A percentile compares a stretch with the other conserved stretches of the same genome.
These are phyloP conservation scores for Funneliformis geosporum DNA, from an alignment of 192 early-diverging fungal species.

Conservation along the genomic window DNA sequence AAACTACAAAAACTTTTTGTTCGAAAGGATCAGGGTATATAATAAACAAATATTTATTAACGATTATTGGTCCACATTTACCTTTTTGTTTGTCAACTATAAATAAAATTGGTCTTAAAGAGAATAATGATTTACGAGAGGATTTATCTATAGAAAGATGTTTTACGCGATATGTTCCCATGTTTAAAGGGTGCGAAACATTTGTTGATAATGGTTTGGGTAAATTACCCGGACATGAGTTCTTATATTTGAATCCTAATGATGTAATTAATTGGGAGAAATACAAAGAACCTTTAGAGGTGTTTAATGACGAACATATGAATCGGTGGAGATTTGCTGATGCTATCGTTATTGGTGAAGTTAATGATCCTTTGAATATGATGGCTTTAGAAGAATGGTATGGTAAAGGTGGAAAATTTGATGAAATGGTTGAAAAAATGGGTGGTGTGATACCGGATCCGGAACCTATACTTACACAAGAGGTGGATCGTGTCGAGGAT, in stretches of 20 bases:
- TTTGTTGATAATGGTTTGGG: not conserved
- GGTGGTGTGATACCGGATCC: not conserved
- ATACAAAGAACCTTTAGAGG: not conserved
- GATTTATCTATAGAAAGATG: slow-evolving; percentile 19
- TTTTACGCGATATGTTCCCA: slow-evolving; percentile 6
- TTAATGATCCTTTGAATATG: not conserved
- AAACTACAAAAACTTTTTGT: slow-evolving; percentile 13
- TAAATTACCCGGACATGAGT: not conserved
- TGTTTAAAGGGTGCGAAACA: slow-evolving; percentile 12
- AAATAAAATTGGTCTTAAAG: not conserved
- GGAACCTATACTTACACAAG: not conserved
- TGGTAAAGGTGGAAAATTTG: slow-evolving; percentile 8
- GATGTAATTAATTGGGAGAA: slow-evolving; percentile 1
- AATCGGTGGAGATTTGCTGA: not conserved
- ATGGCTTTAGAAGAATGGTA: not conserved
- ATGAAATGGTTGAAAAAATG: not conserved
- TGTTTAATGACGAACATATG: not conserved
- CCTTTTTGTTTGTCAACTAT: slow-evolving; percentile 13
- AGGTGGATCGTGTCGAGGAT: no score
- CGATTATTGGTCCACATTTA: slow-evolving; percentile 22
- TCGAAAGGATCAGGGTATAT: slow-evolving; percentile 14
- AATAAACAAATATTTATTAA: slow-evolving; percentile 17
- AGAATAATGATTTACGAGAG: not conserved
- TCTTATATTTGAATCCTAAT: not conserved
- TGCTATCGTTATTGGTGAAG: not conserved